These are phyloP conservation scores for Auricularia heimuer DNA, from an alignment of 768 basidiomycete species.

Conservation along the genomic window DNA sequence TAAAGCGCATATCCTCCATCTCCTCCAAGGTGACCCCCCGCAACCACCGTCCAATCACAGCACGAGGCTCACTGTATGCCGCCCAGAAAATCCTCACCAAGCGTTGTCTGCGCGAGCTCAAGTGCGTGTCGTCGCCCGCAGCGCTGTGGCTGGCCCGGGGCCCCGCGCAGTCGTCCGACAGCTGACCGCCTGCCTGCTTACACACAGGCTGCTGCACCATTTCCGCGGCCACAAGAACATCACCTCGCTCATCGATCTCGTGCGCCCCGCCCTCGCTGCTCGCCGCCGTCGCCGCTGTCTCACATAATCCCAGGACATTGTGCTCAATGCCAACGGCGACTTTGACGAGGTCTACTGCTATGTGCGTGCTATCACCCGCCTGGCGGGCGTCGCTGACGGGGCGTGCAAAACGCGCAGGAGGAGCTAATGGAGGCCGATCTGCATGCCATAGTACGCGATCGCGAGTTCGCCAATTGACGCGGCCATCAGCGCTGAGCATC, in stretches of 20 bases:
- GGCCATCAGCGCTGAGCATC: background rate
- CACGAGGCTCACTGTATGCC: conserved; percentile 1
- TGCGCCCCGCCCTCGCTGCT: background rate
- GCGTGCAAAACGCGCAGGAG: conserved; percentile 43
- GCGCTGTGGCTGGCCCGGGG: background rate
- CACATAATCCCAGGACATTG: conserved; percentile 98
- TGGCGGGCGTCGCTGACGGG: background rate
- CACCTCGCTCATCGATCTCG: conserved; percentile 8
- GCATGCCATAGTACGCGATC: conserved; percentile 77
- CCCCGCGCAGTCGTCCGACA: background rate
- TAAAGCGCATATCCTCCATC: conserved; percentile 94
- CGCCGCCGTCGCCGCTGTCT: background rate
- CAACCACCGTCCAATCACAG: background rate
- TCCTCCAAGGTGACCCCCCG: conserved; percentile 65
- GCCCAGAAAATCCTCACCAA: conserved; percentile 76
- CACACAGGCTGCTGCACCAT: conserved; percentile 75
- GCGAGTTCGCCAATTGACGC: background rate
- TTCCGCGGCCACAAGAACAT: conserved; percentile 99
- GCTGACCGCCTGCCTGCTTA: conserved; percentile 10
- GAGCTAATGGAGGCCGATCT: conserved; percentile 99
- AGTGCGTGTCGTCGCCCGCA: conserved; percentile 33
- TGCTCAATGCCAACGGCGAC: conserved; percentile 81
- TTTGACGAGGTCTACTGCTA: conserved; percentile 97
- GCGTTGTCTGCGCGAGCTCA: conserved; percentile 90
- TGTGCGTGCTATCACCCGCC: conserved; percentile 33